phyloP scores from a whole-genome alignment of 768 basidiomycete genomes.

The Boletus rufocinnamomeus region DNA sequence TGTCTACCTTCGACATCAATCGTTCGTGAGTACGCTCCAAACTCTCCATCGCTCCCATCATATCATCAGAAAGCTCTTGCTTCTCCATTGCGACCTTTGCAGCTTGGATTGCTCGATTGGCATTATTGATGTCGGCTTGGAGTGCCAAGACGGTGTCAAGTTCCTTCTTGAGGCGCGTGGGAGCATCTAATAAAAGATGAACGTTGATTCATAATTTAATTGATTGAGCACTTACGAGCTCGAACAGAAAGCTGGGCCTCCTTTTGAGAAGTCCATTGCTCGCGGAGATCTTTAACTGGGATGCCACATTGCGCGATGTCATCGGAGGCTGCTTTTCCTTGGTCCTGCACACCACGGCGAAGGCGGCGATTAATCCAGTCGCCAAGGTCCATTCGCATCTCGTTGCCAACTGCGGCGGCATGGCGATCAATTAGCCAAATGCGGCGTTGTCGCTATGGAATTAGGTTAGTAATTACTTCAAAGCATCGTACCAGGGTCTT shows the following conservation, averaged over 20 bases:
- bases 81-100: too few relatives aligned
- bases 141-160: slow-evolving; percentile 7
- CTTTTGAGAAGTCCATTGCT: neutral
- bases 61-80: neutral
- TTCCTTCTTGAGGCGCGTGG: too few relatives aligned
- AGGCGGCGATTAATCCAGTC: too few relatives aligned
- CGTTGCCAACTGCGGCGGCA: neutral
- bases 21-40: neutral
- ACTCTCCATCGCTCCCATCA: neutral
- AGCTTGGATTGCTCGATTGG: too few relatives aligned
- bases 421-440: neutral
- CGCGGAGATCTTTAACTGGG: neutral
- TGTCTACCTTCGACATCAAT: neutral
- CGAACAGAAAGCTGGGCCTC: neutral
- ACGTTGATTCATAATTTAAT: too few relatives aligned
- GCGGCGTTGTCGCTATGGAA: neutral
- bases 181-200: too few relatives aligned
- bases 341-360: too few relatives aligned
- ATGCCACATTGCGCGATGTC: too few relatives aligned
- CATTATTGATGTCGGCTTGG: slow-evolving; percentile 24
- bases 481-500: too few relatives aligned
- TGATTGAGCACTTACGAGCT: neutral
- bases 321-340: too few relatives aligned
- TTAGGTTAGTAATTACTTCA: too few relatives aligned
- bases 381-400: too few relatives aligned